Percentiles rank a stretch among this genome's conserved stretches.
Conservation (phyloP, 768 basidiomycete genomes). For the Lactifluus echinatus region DNA sequence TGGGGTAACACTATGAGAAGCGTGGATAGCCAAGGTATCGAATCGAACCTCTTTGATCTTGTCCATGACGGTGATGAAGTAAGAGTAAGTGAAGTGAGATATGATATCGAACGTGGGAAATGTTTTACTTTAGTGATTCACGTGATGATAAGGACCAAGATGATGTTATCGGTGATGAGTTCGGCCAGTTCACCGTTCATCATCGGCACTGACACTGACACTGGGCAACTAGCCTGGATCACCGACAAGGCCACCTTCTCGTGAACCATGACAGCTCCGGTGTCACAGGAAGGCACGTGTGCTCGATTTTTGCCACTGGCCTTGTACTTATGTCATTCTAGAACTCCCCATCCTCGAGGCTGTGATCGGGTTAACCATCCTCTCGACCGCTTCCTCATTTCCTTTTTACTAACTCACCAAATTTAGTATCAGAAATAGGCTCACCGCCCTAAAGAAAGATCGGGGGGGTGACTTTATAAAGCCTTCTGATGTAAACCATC, state of each 20-base stretch:
- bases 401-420: neutral
- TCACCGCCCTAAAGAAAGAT: conserved; percentile 91
- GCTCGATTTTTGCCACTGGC: conserved; percentile 20
- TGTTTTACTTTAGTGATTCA: neutral
- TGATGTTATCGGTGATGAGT: neutral
- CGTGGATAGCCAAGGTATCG: neutral
- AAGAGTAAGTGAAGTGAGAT: no score
- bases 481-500: conserved; percentile 82
- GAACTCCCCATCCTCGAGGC: conserved; percentile 93
- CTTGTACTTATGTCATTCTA: conserved; percentile 29
- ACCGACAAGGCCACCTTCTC: neutral
- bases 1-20: conserved; percentile 23
- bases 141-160: conserved; percentile 5
- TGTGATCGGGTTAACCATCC: conserved; percentile 67
- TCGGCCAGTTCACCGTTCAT: neutral
- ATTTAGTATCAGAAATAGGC: conserved; percentile 82
- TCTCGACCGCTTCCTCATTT: conserved; percentile 9
- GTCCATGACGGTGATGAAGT: conserved; percentile 30
- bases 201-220: neutral
- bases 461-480: conserved; percentile 90
- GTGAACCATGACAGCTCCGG: conserved; percentile 46
- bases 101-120: conserved; percentile 14
- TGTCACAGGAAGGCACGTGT: conserved; percentile 69
- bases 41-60: conserved; percentile 38
- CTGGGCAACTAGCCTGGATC: neutral